Evolutionary conservation across 768 basidiomycete species (phyloP).

Genomic region (Mycena chlorophos): DNA sequence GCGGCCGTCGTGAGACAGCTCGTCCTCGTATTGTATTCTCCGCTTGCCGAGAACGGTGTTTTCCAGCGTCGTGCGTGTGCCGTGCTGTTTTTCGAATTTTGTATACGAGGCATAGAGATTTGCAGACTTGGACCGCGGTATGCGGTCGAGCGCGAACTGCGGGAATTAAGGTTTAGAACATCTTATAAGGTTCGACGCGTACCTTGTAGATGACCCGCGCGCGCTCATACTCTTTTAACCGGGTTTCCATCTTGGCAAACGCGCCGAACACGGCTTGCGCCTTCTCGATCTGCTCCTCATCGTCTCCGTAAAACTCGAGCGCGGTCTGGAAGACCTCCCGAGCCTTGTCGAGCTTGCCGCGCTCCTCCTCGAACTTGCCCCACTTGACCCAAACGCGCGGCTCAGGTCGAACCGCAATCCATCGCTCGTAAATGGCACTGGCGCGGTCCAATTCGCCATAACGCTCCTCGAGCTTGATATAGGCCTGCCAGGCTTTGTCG

Average conservation of each 20-base stretch:
- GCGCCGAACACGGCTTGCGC: constrained; percentile 91
- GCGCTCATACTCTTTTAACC: constrained; percentile 94
- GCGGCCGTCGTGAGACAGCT: constrained; percentile 83
- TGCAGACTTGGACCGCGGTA: constrained; percentile 90
- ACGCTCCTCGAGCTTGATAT: constrained; percentile 95
- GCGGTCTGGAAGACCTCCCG: constrained; percentile 90
- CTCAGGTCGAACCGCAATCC: constrained; percentile 61
- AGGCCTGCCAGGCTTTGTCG: constrained; percentile 99
- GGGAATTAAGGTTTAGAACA: neutral
- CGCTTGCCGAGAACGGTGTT: constrained; percentile 94
- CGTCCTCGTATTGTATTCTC: constrained; percentile 98
- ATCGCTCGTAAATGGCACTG: constrained; percentile 89
- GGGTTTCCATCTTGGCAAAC: constrained; percentile 96
- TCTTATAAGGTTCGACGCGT: constrained; percentile 15
- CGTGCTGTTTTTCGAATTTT: constrained; percentile 98
- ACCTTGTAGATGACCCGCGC: constrained; percentile 98
- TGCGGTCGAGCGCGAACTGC: constrained; percentile 91
- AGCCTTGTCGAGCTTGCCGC: constrained; percentile 56
- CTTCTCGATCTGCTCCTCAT: constrained; percentile 91
- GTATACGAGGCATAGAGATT: constrained; percentile 90
- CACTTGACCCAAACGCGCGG: constrained; percentile 24
- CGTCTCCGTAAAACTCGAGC: constrained; percentile 86
- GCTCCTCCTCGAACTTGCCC: constrained; percentile 24
- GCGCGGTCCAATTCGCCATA: constrained; percentile 92
- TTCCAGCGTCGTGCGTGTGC: constrained; percentile 83